Evolutionary conservation across 345 rosid species (phyloP), one percentile per base, ranked within the genome.

Genomic region (Acer saccharum): DNA sequence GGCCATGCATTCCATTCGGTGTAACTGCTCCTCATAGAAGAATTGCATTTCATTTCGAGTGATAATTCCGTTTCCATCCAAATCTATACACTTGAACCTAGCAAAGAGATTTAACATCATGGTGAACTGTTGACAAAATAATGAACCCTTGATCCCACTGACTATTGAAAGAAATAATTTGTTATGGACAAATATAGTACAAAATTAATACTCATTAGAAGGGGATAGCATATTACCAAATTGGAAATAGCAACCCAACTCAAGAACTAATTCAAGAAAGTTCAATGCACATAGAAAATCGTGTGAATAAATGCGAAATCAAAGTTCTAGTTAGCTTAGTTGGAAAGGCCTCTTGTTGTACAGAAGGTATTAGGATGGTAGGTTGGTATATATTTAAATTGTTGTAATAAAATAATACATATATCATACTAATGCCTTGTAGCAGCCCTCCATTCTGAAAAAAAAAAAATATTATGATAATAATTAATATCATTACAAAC

Each of bases 1-100:
- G 2, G 95, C 98, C 98, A 95, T 90, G 85, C 98, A 95, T 78
- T 95, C 98, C 98, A 95, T 95, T 76, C 98, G 93, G 86, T 95
- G 98, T 80, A 95, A 83, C 79, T 95, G 98, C 84, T 95, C 98
- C 80, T 95, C 98, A 71, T 95, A 95, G 83, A 92, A 94, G 89
- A 90, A 94, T 73, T 94, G 98, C 84, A 94, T 87, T 79, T 94
- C 98, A 66, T 92, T 94, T 69, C 93, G 87, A 1, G 98, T 93
- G 77, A 95, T 71, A 79, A 93, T 77, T 80, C 97, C 97, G 82
- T 95, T 95, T 54, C 92, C 95, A 87, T 95, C 98, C 90, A 95
- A 88, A 89, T 95, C 98, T 79, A 93, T 85, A 89, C 98, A 95
- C 84, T 87, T 95, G 93, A 93, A 95, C 98, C 98, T 95, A 60